Percentiles rank a stretch among this genome's conserved stretches.
Evolutionary conservation across 2,329 filamentous ascomycete species (phyloP).

Genomic region (Curvularia sp.): DNA sequence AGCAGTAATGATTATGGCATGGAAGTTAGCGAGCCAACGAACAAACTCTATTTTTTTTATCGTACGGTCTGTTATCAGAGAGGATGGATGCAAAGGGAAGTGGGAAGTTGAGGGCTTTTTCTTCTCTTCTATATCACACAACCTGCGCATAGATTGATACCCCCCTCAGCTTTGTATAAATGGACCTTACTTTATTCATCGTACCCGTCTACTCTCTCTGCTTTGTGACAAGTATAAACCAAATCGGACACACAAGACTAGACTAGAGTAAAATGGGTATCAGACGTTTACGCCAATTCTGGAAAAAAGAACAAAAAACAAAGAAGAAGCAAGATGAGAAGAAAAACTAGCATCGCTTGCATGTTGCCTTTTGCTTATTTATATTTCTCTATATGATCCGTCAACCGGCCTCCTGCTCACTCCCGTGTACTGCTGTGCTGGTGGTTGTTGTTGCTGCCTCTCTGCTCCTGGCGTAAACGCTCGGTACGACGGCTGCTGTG

Average conservation of each 20-base stretch:
- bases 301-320: neutral
- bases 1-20: conserved; percentile 11
- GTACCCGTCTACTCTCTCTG: neutral
- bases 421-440: conserved; percentile 8
- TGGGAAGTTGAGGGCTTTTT: conserved; percentile 13
- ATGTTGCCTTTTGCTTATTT: neutral
- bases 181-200: conserved; percentile 1
- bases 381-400: conserved; percentile 13
- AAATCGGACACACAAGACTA: neutral
- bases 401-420: conserved; percentile 3
- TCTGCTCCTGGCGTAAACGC: conserved; percentile 12
- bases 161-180: conserved; percentile 8
- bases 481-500: conserved; percentile 6
- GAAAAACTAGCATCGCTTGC: neutral
- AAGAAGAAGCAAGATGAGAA: neutral
- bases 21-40: conserved; percentile 7
- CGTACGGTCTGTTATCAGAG: conserved; percentile 7
- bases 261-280: neutral
- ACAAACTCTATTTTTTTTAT: conserved; percentile 3
- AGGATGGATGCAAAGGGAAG: conserved; percentile 21
- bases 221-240: too few relatives aligned
- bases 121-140: conserved; percentile 21
- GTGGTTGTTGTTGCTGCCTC: neutral
- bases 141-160: conserved; percentile 12
- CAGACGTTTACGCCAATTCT: neutral